Conservation (phyloP, 2,329 filamentous ascomycete species). For the Alternaria ethzedia region DNA sequence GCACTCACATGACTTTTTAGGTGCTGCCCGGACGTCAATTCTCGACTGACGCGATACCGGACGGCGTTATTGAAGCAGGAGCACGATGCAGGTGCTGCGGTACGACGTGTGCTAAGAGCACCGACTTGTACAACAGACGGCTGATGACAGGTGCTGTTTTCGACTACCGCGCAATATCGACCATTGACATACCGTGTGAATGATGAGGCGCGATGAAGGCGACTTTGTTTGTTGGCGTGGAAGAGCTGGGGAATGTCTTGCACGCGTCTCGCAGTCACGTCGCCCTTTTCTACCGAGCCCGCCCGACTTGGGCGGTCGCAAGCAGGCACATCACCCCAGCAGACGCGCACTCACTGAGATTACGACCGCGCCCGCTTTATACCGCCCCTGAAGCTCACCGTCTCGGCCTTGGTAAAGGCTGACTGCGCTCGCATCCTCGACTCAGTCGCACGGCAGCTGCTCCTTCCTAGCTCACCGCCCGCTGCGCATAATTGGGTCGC, state of each 20-base stretch:
- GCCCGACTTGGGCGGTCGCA: slow-evolving; percentile 10
- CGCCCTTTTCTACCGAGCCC: slow-evolving; percentile 12
- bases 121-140: slow-evolving; percentile 5
- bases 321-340: slow-evolving; percentile 10
- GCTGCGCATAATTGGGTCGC: slow-evolving; percentile 22
- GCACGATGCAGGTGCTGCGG: slow-evolving; percentile 14
- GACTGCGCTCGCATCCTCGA: slow-evolving; percentile 18
- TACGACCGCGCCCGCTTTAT: slow-evolving; percentile 12
- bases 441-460: slow-evolving; percentile 34
- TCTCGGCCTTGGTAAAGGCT: slow-evolving; percentile 12
- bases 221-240: not conserved
- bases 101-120: slow-evolving; percentile 14
- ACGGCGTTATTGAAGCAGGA: not conserved
- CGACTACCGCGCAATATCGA: not conserved
- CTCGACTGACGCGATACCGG: not conserved
- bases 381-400: slow-evolving; percentile 10
- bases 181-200: not conserved
- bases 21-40: not conserved
- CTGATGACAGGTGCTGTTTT: not conserved
- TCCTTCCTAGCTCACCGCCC: slow-evolving; percentile 20
- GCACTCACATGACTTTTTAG: not conserved
- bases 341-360: slow-evolving; percentile 25
- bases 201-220: not conserved
- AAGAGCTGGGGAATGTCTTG: not conserved
- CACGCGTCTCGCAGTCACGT: not conserved